Evolutionary conservation across 139 green algal species (phyloP).

Genomic region (Gonium pectorale): DNA sequence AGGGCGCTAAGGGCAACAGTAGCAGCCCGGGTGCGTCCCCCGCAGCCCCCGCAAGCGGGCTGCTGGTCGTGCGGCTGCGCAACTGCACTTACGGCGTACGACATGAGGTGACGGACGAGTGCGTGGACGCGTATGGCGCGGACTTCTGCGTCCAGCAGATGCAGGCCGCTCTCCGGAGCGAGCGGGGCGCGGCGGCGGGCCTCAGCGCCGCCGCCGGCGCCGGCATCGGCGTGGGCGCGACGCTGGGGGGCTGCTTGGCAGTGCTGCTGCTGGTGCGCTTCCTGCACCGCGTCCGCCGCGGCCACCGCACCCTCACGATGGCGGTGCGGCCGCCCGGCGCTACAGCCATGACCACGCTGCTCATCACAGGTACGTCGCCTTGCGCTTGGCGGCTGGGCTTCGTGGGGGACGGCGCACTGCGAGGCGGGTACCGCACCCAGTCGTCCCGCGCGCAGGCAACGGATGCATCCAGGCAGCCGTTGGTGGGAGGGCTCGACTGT

Average conservation of each 20-base stretch:
- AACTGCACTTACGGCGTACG: conserved; percentile 27
- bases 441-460: too few relatives aligned
- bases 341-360: conserved; percentile 3
- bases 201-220: not conserved
- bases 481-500: too few relatives aligned
- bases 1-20: too few relatives aligned
- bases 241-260: conserved; percentile 8
- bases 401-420: too few relatives aligned
- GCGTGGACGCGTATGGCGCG: conserved; percentile 1
- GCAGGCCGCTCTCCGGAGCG: not conserved
- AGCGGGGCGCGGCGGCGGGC: not conserved
- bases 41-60: too few relatives aligned
- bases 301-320: conserved; percentile 31
- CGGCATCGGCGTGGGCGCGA: conserved; percentile 6
- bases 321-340: conserved; percentile 31
- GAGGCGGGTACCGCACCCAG: too few relatives aligned
- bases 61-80: not conserved
- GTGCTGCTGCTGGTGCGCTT: not conserved
- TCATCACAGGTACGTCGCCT: conserved; percentile 20
- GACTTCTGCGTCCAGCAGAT: not conserved
- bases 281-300: not conserved
- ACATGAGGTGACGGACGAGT: not conserved
- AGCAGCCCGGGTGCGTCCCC: too few relatives aligned
- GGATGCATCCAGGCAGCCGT: too few relatives aligned
- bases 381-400: too few relatives aligned